Base-by-base conservation (phyloP, 768 basidiomycete genomes). In the Boletus reticuloceps region DNA sequence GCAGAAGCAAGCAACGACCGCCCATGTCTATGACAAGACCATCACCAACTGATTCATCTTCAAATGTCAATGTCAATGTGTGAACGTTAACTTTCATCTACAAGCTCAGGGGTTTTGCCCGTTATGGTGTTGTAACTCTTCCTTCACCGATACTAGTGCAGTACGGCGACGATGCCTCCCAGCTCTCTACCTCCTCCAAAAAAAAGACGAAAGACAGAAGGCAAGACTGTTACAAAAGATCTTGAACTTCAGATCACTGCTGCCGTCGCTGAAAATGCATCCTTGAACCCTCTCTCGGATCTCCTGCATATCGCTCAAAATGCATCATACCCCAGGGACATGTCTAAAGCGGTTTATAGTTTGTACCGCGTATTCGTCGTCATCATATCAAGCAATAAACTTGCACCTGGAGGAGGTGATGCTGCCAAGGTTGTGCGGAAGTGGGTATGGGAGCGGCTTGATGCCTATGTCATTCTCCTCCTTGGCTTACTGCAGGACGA, bases 361-460 rank as follows among this genome's bases (percentile, higher is more conserved):
- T 69, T 89, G 6, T 94, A 96, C 69, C 75, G 94, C 38, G 77
- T 87, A 13, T 94, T 92, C 66, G 82, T 89, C 10, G 61, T 79
- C 20, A 72, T 90, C 36, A 79, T 93, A 46, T 68, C 77, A 4
- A 77, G 77, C 31, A 82, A 84, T 4, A 82, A 84, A 58, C 72
- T 93, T 14, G 75, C 75, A 36, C 51, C 73, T 34, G 73, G 75
- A 27, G 77, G 76, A 16, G 75, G 81, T 34, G 84, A 83, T 27
- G 81, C 79, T 16, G 79, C 82, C 39, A 77, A 76, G 55, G 68
- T 76, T 12, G 89, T 94, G 8, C 83, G 86, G 58, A 75, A 77
- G 25, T 98, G 95, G 95, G 72, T 94, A 47, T 83, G 84, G 78
- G 91, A 86, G 56, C 77, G 85, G 41, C 74, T 95, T 47, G 80